These are phyloP conservation scores for Pseudoturritis turrita DNA, from an alignment of 345 rosid species.

Conservation along the genomic window DNA sequence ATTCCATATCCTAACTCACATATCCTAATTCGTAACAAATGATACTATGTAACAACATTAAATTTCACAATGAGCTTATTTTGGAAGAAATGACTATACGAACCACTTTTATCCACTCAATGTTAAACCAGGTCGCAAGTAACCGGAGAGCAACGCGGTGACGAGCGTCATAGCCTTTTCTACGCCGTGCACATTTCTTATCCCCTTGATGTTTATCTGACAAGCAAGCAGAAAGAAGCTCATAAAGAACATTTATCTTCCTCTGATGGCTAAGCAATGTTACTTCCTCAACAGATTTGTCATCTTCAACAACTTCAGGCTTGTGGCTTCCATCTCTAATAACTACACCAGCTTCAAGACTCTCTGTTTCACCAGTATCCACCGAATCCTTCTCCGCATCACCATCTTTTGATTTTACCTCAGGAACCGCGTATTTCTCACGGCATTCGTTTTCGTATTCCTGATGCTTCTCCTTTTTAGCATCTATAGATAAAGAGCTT, in stretches of 20 bases:
- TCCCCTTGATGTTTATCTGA: constrained; percentile 56
- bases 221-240: constrained; percentile 89
- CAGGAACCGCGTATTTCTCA: constrained; percentile 48
- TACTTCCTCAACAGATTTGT: constrained; percentile 56
- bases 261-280: constrained; percentile 57
- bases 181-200: constrained; percentile 46
- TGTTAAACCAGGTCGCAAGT: constrained; percentile 80
- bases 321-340: constrained; percentile 25
- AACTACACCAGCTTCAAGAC: constrained; percentile 7
- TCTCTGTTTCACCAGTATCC: constrained; percentile 10
- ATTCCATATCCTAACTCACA: not conserved
- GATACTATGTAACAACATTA: not conserved
- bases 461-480: constrained; percentile 67
- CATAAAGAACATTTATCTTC: constrained; percentile 77
- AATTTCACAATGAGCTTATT: not conserved
- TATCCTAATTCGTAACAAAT: not conserved
- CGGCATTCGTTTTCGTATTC: constrained; percentile 73
- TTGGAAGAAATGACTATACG: constrained; percentile 17
- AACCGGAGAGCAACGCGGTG: constrained; percentile 85
- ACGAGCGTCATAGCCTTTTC: constrained; percentile 93
- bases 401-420: constrained; percentile 39
- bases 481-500: constrained; percentile 44
- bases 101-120: constrained; percentile 86
- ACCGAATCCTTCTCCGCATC: constrained; percentile 11
- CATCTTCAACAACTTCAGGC: constrained; percentile 36